These are phyloP conservation scores for Gymnopilus junonius DNA, from an alignment of 768 basidiomycete species.

Conservation along the genomic window DNA sequence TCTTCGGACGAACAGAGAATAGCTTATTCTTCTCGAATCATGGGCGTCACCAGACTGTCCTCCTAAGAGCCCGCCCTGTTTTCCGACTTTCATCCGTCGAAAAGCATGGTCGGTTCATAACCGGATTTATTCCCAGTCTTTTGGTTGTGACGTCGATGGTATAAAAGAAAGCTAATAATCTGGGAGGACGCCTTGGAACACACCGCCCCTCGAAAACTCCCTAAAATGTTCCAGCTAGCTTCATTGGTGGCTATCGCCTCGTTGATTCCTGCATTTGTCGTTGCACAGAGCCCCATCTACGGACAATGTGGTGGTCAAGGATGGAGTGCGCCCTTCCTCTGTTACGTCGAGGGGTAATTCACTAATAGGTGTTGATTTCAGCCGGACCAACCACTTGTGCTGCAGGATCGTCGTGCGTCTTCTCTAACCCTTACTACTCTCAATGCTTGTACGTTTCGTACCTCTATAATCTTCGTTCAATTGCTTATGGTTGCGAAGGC, in stretches of 20 bases:
- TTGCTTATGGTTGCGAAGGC: not conserved
- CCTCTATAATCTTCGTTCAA: not conserved
- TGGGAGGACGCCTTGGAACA: slow-evolving; percentile 11
- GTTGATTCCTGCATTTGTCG: slow-evolving; percentile 47
- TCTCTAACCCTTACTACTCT: slow-evolving; percentile 41
- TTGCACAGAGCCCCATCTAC: slow-evolving; percentile 46
- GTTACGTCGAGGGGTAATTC: slow-evolving; percentile 23
- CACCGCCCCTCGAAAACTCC: slow-evolving; percentile 1
- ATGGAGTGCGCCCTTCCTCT: slow-evolving; percentile 44
- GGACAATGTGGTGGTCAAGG: slow-evolving; percentile 59
- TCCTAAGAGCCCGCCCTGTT: not conserved
- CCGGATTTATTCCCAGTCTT: slow-evolving; percentile 29
- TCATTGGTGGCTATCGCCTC: slow-evolving; percentile 45
- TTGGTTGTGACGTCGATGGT: slow-evolving; percentile 3
- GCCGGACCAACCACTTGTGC: slow-evolving; percentile 45
- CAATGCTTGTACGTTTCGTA: slow-evolving; percentile 42
- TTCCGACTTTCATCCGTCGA: slow-evolving; percentile 34
- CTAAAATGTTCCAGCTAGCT: slow-evolving; percentile 51
- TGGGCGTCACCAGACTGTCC: not conserved
- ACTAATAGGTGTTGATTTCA: slow-evolving; percentile 12
- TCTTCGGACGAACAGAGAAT: not conserved
- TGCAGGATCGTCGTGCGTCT: slow-evolving; percentile 36
- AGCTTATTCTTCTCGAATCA: not conserved
- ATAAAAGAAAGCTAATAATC: slow-evolving; percentile 21
- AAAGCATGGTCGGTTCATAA: slow-evolving; percentile 34